Evolutionary conservation across 768 basidiomycete genomes (phyloP).

Genomic region (Pleurotus eryngii): DNA sequence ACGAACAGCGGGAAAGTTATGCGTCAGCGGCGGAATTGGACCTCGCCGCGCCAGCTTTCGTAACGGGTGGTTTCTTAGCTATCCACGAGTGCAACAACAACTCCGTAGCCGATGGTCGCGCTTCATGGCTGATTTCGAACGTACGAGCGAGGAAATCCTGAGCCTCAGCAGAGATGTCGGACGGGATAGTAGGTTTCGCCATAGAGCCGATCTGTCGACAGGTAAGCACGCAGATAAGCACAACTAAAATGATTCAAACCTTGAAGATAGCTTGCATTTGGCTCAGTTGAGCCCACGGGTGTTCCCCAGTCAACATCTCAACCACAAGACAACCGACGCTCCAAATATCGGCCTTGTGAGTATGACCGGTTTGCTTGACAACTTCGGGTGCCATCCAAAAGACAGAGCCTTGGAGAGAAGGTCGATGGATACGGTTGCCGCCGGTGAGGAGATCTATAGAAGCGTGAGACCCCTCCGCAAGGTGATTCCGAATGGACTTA

Average conservation of each 20-base stretch:
- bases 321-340: slow-evolving; percentile 93
- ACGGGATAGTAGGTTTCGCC: slow-evolving; percentile 82
- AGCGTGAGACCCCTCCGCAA: neutral
- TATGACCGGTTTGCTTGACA: slow-evolving; percentile 92
- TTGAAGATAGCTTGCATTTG: slow-evolving; percentile 99
- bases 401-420: slow-evolving; percentile 94
- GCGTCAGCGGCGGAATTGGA: slow-evolving; percentile 6
- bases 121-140: slow-evolving; percentile 81
- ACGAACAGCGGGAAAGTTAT: slow-evolving; percentile 5
- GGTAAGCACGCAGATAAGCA: neutral
- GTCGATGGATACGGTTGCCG: slow-evolving; percentile 77
- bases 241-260: slow-evolving; percentile 33
- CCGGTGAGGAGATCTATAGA: slow-evolving; percentile 35
- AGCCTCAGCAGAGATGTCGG: slow-evolving; percentile 87
- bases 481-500: slow-evolving; percentile 40
- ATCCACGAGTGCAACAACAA: slow-evolving; percentile 78
- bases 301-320: slow-evolving; percentile 95
- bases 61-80: slow-evolving; percentile 30
- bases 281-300: slow-evolving; percentile 92
- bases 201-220: slow-evolving; percentile 80
- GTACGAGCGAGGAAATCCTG: slow-evolving; percentile 83
- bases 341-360: slow-evolving; percentile 94
- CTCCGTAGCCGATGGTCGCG: slow-evolving; percentile 75
- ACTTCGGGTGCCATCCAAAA: slow-evolving; percentile 99
- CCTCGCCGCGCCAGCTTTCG: slow-evolving; percentile 18